Conservation (phyloP, 768 basidiomycete species). For the Leccinum boreale region DNA sequence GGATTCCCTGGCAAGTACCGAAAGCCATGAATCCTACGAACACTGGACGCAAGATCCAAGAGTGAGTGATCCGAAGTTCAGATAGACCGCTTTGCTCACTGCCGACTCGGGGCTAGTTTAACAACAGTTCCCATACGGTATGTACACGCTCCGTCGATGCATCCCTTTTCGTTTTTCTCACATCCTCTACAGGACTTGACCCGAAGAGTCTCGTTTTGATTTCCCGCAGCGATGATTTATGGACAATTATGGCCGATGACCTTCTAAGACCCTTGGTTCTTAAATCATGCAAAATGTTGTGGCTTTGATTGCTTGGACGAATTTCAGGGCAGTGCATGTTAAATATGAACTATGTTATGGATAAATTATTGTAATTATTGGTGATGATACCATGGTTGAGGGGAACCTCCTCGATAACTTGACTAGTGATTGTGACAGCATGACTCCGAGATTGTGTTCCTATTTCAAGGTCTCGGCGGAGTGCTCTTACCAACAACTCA, state of each 20-base stretch:
- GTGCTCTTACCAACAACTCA: neutral
- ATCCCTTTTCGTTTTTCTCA: neutral
- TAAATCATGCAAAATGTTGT: neutral
- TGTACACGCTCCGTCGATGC: conserved; percentile 1
- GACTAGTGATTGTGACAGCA: no score
- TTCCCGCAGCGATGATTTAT: neutral
- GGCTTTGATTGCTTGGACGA: neutral
- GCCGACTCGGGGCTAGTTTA: conserved; percentile 2
- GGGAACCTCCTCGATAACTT: no score
- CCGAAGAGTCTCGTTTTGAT: conserved; percentile 7
- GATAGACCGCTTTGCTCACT: neutral
- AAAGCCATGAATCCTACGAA: neutral
- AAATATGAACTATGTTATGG: no score
- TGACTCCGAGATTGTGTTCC: no score
- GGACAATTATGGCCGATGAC: neutral
- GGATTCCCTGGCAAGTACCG: neutral
- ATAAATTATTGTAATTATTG: no score
- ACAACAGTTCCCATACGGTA: conserved; percentile 12
- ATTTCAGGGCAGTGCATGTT: no score
- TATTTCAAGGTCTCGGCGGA: neutral
- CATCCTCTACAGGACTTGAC: conserved; percentile 12
- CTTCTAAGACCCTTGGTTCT: neutral
- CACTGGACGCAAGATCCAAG: conserved; percentile 18
- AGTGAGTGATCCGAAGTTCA: conserved; percentile 12
- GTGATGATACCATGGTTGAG: no score